Conservation (phyloP, 306 rosid species). For the Inga oerstediana region DNA sequence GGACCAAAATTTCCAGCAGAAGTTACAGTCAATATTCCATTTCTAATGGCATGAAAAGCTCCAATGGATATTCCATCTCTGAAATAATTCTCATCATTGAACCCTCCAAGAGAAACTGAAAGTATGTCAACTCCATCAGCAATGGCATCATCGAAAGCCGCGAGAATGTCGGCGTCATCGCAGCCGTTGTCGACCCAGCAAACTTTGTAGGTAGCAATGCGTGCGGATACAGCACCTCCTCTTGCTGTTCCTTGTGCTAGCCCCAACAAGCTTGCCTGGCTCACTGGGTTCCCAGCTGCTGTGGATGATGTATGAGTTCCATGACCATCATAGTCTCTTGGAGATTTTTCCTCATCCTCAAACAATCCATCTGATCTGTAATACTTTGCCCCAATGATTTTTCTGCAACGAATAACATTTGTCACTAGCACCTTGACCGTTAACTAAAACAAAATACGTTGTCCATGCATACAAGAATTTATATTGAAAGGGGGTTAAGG, state of each 20-base stretch:
- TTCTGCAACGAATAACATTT: constrained; percentile 29
- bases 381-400: constrained; percentile 54
- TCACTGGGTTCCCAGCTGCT: neutral
- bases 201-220: neutral
- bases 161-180: neutral
- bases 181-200: neutral
- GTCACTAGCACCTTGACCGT: too few species aligned
- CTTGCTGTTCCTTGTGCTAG: neutral
- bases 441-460: neutral
- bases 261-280: neutral
- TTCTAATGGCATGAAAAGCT: neutral
- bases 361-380: constrained; percentile 14
- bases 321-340: constrained; percentile 2
- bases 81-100: neutral
- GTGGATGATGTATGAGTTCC: neutral
- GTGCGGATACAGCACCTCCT: neutral
- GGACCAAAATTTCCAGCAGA: neutral
- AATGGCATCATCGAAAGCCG: neutral
- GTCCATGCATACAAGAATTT: neutral
- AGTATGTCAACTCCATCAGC: neutral
- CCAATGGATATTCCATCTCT: neutral
- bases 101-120: neutral
- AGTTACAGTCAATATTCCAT: neutral
- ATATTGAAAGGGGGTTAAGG: fast-evolving
- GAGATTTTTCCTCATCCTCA: neutral